phyloP scores from a whole-genome alignment of 2,329 filamentous ascomycete species.

The Ascochyta viciae-villosae region DNA sequence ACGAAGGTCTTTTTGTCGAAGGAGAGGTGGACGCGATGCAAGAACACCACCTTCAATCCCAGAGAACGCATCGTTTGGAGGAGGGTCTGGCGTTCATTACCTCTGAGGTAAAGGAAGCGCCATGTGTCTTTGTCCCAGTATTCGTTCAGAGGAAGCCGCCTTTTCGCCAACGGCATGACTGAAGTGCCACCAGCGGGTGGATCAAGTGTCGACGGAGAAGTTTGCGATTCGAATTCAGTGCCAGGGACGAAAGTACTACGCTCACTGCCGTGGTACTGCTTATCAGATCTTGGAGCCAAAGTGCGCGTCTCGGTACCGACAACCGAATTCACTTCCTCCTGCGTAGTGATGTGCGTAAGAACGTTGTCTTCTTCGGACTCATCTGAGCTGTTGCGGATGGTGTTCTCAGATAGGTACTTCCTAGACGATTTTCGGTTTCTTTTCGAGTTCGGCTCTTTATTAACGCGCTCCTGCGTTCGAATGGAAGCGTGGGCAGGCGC shows the following conservation, averaged over 20 bases:
- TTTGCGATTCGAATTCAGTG: background rate
- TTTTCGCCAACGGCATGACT: background rate
- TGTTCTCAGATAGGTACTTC: background rate
- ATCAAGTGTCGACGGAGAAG: background rate
- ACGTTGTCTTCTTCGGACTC: background rate
- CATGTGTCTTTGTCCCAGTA: constrained; percentile 7
- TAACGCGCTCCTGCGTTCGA: background rate
- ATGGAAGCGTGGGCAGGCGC: background rate
- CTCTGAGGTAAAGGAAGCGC: background rate
- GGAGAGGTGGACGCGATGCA: background rate
- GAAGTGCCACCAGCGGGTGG: background rate
- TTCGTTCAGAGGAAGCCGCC: background rate
- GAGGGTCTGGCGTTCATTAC: background rate
- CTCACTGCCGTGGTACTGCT: background rate
- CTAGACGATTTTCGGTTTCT: background rate
- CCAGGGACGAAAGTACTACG: background rate
- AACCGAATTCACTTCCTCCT: no score
- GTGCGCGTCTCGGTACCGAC: background rate
- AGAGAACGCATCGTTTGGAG: constrained; percentile 7
- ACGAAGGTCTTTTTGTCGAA: background rate
- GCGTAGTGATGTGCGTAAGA: background rate
- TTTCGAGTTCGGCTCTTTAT: background rate
- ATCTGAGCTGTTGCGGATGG: constrained; percentile 7
- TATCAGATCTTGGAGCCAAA: background rate
- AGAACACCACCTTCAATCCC: background rate